phyloP scores from a whole-genome alignment of 169 alveolate species.

The Cystoisospora suis region DNA sequence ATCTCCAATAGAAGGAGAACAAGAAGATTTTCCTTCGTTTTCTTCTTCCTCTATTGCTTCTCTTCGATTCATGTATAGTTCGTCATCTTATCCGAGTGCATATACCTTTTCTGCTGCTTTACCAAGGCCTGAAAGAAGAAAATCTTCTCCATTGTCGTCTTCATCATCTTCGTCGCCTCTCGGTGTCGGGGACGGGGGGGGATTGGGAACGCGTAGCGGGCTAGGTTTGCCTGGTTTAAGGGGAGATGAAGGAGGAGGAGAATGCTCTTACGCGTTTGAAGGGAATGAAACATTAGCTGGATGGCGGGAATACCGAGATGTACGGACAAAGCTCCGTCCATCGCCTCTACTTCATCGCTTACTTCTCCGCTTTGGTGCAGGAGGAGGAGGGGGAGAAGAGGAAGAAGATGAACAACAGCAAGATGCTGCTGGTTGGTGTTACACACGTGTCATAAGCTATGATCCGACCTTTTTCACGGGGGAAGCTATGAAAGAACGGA shows the following conservation, averaged over 20 bases:
- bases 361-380: slow-evolving; percentile 2
- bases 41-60: too few species aligned
- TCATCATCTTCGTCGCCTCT: too few species aligned
- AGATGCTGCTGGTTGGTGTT: neutral
- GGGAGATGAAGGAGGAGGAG: neutral
- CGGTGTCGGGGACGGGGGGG: neutral
- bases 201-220: neutral
- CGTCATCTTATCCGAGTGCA: neutral
- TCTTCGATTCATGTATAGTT: neutral
- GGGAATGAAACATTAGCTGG: slow-evolving; percentile 14
- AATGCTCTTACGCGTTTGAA: neutral
- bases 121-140: neutral
- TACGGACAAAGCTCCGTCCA: neutral
- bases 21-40: too few species aligned
- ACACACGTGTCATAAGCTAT: neutral
- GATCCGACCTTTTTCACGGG: slow-evolving; percentile 36
- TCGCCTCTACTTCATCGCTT: slow-evolving; percentile 15
- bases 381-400: neutral
- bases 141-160: too few species aligned
- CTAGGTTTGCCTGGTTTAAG: neutral
- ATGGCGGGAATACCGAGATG: slow-evolving; percentile 11
- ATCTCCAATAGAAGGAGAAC: too few species aligned
- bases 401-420: neutral
- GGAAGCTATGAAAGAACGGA: neutral
- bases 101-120: neutral